Evolutionary conservation across 2,329 filamentous ascomycete species (phyloP).

Genomic region (Diaporthe nobilis): DNA sequence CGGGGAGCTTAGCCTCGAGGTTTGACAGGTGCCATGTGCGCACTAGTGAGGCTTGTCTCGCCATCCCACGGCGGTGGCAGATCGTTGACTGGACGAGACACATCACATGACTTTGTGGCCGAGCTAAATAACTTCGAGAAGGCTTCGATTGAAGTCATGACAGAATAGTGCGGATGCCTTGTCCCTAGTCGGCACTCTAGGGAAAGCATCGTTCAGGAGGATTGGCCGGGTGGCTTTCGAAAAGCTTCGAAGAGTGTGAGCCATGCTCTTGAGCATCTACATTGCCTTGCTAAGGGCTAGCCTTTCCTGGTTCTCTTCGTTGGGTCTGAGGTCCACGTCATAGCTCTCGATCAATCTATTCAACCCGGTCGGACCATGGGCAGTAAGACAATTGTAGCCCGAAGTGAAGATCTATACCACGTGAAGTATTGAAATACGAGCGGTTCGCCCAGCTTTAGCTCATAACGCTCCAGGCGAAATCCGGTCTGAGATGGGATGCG

Average conservation of each 20-base stretch:
- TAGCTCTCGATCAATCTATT: background rate
- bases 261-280: too few species aligned
- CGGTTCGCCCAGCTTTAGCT: too few species aligned
- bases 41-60: slow-evolving; percentile 1
- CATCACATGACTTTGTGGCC: slow-evolving; percentile 2
- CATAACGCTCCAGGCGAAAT: too few species aligned
- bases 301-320: background rate
- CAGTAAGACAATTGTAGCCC: too few species aligned
- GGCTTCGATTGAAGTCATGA: background rate
- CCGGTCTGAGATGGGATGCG: too few species aligned
- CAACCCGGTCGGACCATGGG: too few species aligned
- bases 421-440: too few species aligned
- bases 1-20: background rate
- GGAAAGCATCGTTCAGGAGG: background rate
- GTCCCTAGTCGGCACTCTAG: background rate
- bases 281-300: background rate
- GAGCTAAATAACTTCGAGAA: background rate
- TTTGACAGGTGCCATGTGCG: background rate
- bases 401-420: too few species aligned
- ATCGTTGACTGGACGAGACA: background rate
- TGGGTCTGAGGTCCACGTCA: background rate
- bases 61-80: background rate
- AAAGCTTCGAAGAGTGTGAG: background rate
- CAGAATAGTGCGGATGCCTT: background rate
- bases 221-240: background rate